These are phyloP conservation scores for Gilbertella persicaria DNA, from an alignment of 371 early-diverging fungal genomes.

Conservation along the genomic window DNA sequence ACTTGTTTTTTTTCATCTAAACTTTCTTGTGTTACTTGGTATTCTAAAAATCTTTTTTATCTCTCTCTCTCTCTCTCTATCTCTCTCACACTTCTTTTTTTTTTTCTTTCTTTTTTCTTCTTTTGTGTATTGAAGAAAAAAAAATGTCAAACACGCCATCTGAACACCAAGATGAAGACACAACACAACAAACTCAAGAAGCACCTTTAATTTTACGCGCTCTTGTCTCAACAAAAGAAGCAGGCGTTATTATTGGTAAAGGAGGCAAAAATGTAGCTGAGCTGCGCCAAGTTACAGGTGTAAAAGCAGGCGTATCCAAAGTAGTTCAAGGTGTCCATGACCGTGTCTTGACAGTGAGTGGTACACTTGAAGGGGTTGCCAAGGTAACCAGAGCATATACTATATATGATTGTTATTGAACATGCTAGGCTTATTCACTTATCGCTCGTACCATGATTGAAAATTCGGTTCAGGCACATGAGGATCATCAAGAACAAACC, in stretches of 20 bases:
- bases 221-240: conserved; percentile 89
- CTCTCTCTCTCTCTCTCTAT: too few species aligned
- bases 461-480: conserved; percentile 51
- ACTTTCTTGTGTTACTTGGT: too few species aligned
- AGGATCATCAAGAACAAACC: conserved; percentile 7
- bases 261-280: conserved; percentile 84
- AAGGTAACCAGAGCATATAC: too few species aligned
- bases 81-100: not conserved
- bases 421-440: conserved; percentile 39
- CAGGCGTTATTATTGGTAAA: conserved; percentile 93
- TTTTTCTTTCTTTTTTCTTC: not conserved
- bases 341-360: conserved; percentile 83
- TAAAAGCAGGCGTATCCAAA: conserved; percentile 86
- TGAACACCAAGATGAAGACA: not conserved
- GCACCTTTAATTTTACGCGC: conserved; percentile 76
- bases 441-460: conserved; percentile 85
- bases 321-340: conserved; percentile 83
- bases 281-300: conserved; percentile 79
- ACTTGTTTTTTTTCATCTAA: too few species aligned
- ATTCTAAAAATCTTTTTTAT: too few species aligned
- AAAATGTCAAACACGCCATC: not conserved
- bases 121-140: not conserved
- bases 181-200: not conserved
- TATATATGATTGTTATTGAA: not conserved
- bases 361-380: conserved; percentile 75